Evolutionary conservation across 2,329 filamentous ascomycete species (phyloP), one percentile per base, ranked within the genome.

Genomic region (Colletotrichum musae): DNA sequence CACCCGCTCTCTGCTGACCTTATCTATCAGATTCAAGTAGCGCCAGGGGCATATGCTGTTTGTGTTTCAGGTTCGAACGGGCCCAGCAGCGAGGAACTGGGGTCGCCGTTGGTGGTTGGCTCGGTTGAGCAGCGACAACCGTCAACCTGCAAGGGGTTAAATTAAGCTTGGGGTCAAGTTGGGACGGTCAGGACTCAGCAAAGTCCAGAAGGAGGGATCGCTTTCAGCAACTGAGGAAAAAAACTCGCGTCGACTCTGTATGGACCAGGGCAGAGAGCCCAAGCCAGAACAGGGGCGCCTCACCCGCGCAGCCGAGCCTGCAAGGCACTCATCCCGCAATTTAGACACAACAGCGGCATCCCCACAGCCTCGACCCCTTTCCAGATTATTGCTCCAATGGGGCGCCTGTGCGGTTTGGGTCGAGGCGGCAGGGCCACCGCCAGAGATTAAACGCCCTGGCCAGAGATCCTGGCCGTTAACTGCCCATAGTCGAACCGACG

Each of bases 301-400:
- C 41, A 58, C 28, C 61, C 54, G 41, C 41, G 54, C 54, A 48
- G 32, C 62, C 50, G 26, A 51, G 26, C 53, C 61, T 69, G 66
- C 66, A 69, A 65, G 66, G 65, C 50, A 65, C 61, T 24, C 56
- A 65, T 69, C 66, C 66, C 61, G 66, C 66, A 69, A 69, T 69
- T 51, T 65, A 69, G 61, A 69, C 61, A 69, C 50, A 59, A 69
- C 66, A 65, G 21, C 61, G 61, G 50, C 56, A 51, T 57, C 61
- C 43, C 66, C 66, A 66, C 54, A 69, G 24, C 43, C 28, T 56
- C 18, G 24, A 56, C 66, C 66, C 66, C 56, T 69, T 68, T 60
- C 16, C 12, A 56, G 66, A 66, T 66, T 65, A 56, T 65, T 69
- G 48, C 61, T 69, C 61, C 66, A 65, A 69, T 60, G 28, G 51